Evolutionary conservation across 108 stramenopile species (phyloP).

Genomic region (Conticribra weissflogii): DNA sequence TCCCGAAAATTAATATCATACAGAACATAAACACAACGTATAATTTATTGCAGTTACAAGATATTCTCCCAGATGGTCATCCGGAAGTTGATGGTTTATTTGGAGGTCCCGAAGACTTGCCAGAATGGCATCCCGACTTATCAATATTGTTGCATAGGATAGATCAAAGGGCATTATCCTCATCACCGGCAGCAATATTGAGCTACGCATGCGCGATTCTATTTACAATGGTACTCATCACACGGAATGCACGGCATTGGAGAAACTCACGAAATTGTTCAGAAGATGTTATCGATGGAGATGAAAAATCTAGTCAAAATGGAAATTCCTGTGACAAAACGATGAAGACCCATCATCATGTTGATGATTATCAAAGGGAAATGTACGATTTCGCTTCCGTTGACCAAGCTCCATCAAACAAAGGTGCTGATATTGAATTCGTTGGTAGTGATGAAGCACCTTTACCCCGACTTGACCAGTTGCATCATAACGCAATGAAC

Average conservation of each 20-base stretch:
- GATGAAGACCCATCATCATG: background rate
- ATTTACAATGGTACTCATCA: constrained; percentile 2
- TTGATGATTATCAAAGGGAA: background rate
- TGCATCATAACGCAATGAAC: constrained; percentile 10
- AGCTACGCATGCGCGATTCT: constrained; percentile 8
- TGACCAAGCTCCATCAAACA: constrained; percentile 7
- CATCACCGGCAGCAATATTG: constrained; percentile 21
- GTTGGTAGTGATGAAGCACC: background rate
- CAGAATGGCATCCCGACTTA: constrained; percentile 20
- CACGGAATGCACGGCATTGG: background rate
- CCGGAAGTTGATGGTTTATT: constrained; percentile 33
- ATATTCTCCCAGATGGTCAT: constrained; percentile 19
- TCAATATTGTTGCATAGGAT: background rate
- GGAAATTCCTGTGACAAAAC: background rate
- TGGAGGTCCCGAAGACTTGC: background rate
- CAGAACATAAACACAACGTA: background rate
- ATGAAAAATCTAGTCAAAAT: background rate
- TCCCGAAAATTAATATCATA: background rate
- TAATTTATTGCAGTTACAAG: background rate
- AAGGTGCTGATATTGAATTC: background rate
- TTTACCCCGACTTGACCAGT: constrained; percentile 17
- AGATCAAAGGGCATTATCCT: too few species aligned
- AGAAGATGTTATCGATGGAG: constrained; percentile 5
- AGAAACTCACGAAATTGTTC: constrained; percentile 2
- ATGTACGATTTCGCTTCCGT: background rate